These are phyloP conservation scores for Epichloe baconii DNA, from an alignment of 2,329 filamentous ascomycete species.

Conservation along the genomic window DNA sequence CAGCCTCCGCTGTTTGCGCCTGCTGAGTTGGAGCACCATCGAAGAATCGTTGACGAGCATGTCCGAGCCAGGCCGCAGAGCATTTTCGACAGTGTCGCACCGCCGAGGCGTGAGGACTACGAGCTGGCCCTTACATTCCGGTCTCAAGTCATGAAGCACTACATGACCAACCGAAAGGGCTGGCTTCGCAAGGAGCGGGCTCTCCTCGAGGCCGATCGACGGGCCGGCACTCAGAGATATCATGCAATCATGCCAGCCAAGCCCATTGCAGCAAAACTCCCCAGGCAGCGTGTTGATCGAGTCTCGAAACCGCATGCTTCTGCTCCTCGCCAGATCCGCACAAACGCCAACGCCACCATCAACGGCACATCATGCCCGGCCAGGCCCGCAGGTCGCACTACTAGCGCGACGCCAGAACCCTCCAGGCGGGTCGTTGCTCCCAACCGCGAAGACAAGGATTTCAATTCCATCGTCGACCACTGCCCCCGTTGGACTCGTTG, in stretches of 20 bases:
- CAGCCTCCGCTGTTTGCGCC: slow-evolving; percentile 38
- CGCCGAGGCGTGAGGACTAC: slow-evolving; percentile 41
- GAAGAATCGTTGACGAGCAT: slow-evolving; percentile 37
- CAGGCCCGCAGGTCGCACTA: slow-evolving; percentile 20
- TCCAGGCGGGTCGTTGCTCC: slow-evolving; percentile 41
- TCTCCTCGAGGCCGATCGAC: slow-evolving; percentile 34
- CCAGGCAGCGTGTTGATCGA: slow-evolving; percentile 20
- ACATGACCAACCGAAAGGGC: slow-evolving; percentile 26
- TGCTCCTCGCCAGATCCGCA: slow-evolving; percentile 24
- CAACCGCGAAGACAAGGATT: slow-evolving; percentile 75
- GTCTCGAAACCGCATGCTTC: slow-evolving; percentile 22
- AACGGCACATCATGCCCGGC: slow-evolving; percentile 13
- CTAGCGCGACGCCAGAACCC: slow-evolving; percentile 37
- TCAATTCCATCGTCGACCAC: slow-evolving; percentile 55
- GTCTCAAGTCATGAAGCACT: slow-evolving; percentile 37
- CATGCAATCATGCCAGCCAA: slow-evolving; percentile 32
- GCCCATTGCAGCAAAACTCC: slow-evolving; percentile 17
- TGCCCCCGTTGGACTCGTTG: slow-evolving; percentile 58
- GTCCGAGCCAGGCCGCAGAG: slow-evolving; percentile 29
- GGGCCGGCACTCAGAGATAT: slow-evolving; percentile 25
- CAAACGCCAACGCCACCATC: slow-evolving; percentile 10
- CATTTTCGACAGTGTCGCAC: slow-evolving; percentile 30
- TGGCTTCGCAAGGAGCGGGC: slow-evolving; percentile 40
- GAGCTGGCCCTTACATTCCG: slow-evolving; percentile 38
- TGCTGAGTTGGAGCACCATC: slow-evolving; percentile 27